Evolutionary conservation across 2,329 filamentous ascomycete species (phyloP).

Genomic region (Emmonsia crescens): DNA sequence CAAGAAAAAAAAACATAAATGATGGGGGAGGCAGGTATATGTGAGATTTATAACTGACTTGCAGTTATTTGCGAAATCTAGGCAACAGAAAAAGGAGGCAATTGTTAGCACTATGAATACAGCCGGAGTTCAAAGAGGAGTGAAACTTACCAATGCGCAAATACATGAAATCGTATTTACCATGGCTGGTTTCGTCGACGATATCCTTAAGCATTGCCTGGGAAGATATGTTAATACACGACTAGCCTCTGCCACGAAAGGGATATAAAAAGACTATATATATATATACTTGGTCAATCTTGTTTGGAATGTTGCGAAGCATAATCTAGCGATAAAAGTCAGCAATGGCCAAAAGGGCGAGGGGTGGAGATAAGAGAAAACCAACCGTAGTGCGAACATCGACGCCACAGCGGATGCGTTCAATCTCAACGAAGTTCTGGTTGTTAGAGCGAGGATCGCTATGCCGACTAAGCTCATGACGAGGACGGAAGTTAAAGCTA

Average conservation of each 20-base stretch:
- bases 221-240: not conserved
- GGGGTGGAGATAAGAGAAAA: conserved; percentile 8
- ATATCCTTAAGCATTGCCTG: conserved; percentile 64
- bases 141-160: conserved; percentile 57
- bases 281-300: conserved; percentile 52
- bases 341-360: conserved; percentile 5
- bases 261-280: conserved; percentile 10
- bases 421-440: conserved; percentile 36
- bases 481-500: conserved; percentile 20
- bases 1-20: not conserved
- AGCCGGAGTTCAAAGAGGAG: not conserved
- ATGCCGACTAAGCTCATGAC: conserved; percentile 19
- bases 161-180: conserved; percentile 91
- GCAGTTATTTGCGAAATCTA: conserved; percentile 70
- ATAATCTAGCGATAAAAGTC: conserved; percentile 54
- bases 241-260: not conserved
- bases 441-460: conserved; percentile 23
- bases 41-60: conserved; percentile 47
- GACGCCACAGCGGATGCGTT: conserved; percentile 45
- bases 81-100: not conserved
- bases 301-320: conserved; percentile 90
- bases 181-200: conserved; percentile 66
- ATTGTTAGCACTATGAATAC: conserved; percentile 7
- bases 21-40: not conserved
- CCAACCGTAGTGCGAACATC: conserved; percentile 67